Evolutionary conservation across 1,284 basidiomycete species (phyloP), one percentile per base, ranked within the genome.

Genomic region (Sporisorium sorghi): DNA sequence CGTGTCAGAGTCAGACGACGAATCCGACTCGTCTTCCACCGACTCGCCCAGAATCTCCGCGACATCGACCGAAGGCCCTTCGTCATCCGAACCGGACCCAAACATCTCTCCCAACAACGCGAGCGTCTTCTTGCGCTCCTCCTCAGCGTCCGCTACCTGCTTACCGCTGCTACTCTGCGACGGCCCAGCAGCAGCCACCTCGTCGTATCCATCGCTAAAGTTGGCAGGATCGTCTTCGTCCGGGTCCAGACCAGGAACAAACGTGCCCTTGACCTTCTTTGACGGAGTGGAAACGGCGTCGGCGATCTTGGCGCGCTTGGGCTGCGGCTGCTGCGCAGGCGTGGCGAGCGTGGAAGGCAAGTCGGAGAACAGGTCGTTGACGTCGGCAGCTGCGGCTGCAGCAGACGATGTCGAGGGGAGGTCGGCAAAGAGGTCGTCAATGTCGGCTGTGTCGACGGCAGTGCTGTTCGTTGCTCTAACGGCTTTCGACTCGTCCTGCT

Each of bases 81-180:
- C 91, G 46, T 86, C 77, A 60, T 82, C 65, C 37, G 70, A 89
- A 44, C 89, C 90, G 28, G 91, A 89, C 1, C 88, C 86, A 49
- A 81, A 82, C 35, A 92, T 88, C 39, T 64, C 40, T 2, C 60
- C 59, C 19, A 82, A 40, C 47, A 82, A 19, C 12, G 61, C 62
- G 0, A 80, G 53, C 24, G 75, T 68, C 54, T 68, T 67, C 11
- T 44, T 46, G 15, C 69, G 54, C 48, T 76, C 73, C 19, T 62
- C 57, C n/a, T 48, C 59, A 15, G 61, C 60, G 28, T 72, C 37
- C 10, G 35, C 40, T 43, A 56, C 23, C 52, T 33, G 51, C 43
- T 58, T 46, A 40, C 32, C 58, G 47, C 17, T 47, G 43, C 37
- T 58, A 43, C 14, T 43, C 46, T 37, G 33, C 44, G 17, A 17